These are phyloP conservation scores for Geranium incanum DNA, from an alignment of 441 rosid species.

Conservation along the genomic window DNA sequence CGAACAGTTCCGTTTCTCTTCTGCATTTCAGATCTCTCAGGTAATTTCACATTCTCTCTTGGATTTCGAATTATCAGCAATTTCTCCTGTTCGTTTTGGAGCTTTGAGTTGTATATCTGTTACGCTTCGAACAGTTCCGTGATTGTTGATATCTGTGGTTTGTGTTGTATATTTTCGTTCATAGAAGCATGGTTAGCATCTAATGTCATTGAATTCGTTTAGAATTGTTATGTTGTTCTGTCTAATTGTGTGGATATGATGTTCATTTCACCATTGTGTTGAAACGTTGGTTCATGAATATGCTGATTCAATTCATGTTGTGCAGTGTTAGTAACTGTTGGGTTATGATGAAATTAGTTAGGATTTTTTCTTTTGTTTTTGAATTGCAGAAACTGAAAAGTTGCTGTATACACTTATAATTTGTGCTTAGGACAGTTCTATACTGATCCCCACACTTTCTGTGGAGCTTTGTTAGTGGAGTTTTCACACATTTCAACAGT, in stretches of 20 bases:
- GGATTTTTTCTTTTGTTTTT: not conserved
- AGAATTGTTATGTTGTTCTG: not conserved
- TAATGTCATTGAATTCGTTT: not conserved
- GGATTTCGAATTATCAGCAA: not conserved
- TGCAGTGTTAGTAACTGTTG: not conserved
- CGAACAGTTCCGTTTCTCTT: not conserved
- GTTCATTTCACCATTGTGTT: not conserved
- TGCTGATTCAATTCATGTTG: not conserved
- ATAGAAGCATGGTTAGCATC: not conserved
- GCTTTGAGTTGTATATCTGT: not conserved
- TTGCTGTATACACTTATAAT: not conserved
- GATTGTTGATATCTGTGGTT: not conserved
- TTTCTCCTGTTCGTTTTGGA: not conserved
- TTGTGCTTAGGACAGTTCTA: not conserved
- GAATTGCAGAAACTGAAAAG: not conserved
- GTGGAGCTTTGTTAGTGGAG: not conserved
- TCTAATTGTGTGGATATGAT: not conserved
- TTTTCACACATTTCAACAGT: no score
- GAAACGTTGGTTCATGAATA: not conserved
- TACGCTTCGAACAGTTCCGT: no score
- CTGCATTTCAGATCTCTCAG: not conserved
- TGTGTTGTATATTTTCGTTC: not conserved
- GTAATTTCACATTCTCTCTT: not conserved
- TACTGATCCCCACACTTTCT: not conserved
- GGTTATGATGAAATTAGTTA: not conserved